Evolutionary conservation across 139 green algal genomes (phyloP), one percentile per base, ranked within the genome.

Genomic region (Chlamydomonas incerta): DNA sequence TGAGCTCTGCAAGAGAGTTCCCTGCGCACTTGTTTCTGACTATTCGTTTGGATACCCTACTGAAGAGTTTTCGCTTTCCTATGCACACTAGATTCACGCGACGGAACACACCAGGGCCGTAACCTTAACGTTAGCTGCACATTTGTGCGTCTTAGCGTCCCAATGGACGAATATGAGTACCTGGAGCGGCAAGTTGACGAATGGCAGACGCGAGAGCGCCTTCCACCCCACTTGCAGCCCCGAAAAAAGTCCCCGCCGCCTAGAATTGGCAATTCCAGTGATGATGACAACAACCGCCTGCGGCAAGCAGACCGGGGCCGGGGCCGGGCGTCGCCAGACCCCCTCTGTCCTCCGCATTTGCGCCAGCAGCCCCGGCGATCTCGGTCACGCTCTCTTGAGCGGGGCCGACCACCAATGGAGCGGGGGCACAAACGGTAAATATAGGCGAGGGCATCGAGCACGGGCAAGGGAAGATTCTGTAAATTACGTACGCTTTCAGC

Each of bases 181-280:
- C 70, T 91, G 35, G 87, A 91, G 60, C 57, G 65, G 2, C 75
- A 87, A 58, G 60, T 91, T 20, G 87, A 91, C 13, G 71, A 26
- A 21, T 20, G 37, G 34, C 68, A 34, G 14, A 15, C 33, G 34
- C 33, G 29, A 24, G 9, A 10, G 13, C 34, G 1, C 1, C 52
- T 9, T 18, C 26, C 37, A 2, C 37, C 20, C 8, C 4, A 17
- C 34, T 6, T 21, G 14, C 26, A 21, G 34, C 34, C 34, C 10
- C 68, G 13, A 0, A 26, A 13, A 21, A 18, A 29, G 23, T 9
- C 23, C 10, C 15, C 23, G 23, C 14, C 28, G 31, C 29, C 66
- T 3, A 41, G 10, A 26, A 1, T 14, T n/a, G 47, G 52, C 8
- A 65, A 28, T 11, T 26, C 57, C 1, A 37, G 52, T 37, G 74